These are phyloP conservation scores for Lindgomyces ingoldianus DNA, from an alignment of 495 filamentous ascomycete species.

Conservation along the genomic window DNA sequence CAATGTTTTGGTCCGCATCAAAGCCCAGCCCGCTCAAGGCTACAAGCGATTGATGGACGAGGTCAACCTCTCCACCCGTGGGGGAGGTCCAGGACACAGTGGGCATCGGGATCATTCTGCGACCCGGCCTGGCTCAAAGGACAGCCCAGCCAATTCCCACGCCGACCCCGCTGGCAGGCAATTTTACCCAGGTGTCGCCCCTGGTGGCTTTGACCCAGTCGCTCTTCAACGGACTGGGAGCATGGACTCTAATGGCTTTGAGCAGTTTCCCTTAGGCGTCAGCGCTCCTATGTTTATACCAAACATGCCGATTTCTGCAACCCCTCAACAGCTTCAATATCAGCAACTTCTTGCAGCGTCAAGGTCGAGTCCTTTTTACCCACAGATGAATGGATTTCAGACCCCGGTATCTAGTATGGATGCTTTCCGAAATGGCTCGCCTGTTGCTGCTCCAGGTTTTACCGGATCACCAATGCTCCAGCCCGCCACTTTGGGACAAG, in stretches of 20 bases:
- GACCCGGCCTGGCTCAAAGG: conserved; percentile 57
- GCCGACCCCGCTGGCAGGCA: conserved; percentile 42
- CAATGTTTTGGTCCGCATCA: conserved; percentile 82
- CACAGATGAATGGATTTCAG: conserved; percentile 33
- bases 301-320: conserved; percentile 53
- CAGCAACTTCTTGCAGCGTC: conserved; percentile 58
- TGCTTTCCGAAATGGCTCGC: conserved; percentile 25
- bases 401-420: conserved; percentile 29
- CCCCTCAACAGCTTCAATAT: conserved; percentile 59
- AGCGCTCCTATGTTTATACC: conserved; percentile 53
- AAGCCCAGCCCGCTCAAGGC: conserved; percentile 89
- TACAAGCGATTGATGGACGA: conserved; percentile 99
- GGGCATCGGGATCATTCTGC: conserved; percentile 36
- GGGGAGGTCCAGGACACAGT: conserved; percentile 41
- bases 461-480: conserved; percentile 33
- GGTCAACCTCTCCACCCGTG: conserved; percentile 76
- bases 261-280: conserved; percentile 54
- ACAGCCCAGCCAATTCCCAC: conserved; percentile 45
- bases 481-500: conserved; percentile 27
- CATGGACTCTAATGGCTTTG: conserved; percentile 56
- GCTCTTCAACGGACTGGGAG: conserved; percentile 57
- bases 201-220: conserved; percentile 47
- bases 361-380: conserved; percentile 23
- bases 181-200: conserved; percentile 49
- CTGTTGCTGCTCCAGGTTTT: conserved; percentile 27